Evolutionary conservation across 495 filamentous ascomycete species (phyloP).

Genomic region (Neurospora sp.): DNA sequence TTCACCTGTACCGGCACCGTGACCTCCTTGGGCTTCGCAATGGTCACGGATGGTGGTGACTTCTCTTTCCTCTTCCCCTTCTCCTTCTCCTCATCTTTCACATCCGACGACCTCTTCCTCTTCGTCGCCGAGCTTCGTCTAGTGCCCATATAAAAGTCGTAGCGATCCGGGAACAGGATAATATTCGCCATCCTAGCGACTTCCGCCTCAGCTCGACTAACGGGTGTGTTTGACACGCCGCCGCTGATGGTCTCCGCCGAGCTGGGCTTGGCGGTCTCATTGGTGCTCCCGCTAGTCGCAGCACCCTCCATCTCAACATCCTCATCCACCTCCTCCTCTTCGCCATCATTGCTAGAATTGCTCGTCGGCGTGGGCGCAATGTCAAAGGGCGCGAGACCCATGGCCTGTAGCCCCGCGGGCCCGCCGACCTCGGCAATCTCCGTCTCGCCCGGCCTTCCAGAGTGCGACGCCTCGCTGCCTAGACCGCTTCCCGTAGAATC

Average conservation of each 20-base stretch:
- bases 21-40: neutral
- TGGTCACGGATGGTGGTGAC: neutral
- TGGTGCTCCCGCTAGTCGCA: neutral
- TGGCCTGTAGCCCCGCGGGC: slow-evolving; percentile 34
- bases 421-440: slow-evolving; percentile 39
- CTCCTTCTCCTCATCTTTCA: neutral
- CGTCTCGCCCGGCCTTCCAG: slow-evolving; percentile 32
- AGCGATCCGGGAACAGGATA: slow-evolving; percentile 40
- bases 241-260: neutral
- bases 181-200: slow-evolving; percentile 40
- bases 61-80: slow-evolving; percentile 4
- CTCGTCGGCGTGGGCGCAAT: slow-evolving; percentile 20
- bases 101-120: neutral
- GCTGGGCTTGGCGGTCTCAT: neutral
- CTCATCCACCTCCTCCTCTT: neutral
- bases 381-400: slow-evolving; percentile 39
- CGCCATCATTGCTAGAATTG: neutral
- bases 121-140: slow-evolving; percentile 18
- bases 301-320: slow-evolving; percentile 15
- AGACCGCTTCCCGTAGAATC: slow-evolving; percentile 39
- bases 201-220: slow-evolving; percentile 32
- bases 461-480: slow-evolving; percentile 35
- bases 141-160: slow-evolving; percentile 37
- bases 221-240: neutral
- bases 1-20: neutral